Base-by-base conservation (phyloP, 768 basidiomycete genomes). In the Collybia nuda region DNA sequence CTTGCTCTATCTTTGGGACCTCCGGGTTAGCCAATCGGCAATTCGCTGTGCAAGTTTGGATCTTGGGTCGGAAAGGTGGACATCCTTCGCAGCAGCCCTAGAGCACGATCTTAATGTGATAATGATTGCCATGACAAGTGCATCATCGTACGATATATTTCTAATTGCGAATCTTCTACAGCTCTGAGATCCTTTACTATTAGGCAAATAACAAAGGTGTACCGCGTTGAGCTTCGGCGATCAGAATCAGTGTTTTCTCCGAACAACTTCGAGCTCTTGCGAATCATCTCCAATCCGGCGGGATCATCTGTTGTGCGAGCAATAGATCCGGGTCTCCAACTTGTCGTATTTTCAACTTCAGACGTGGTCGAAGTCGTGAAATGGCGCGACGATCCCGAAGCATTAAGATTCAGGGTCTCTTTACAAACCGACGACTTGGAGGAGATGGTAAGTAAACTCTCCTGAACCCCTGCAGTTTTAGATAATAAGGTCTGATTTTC, bases 1-100 rank as follows among this genome's bases (percentile, higher is more conserved):
- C 3, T 50, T 64, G 1, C 55, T 76, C 1, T 65, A 73, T 41
- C 56, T 81, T 0, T 79, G 76, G 70, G 76, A 80, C 55, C 56
- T 68, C 11, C 22, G 55, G 23, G 49, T 53, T 22, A 29, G 47
- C 50, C 46, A 24, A 46, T 39, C 54, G 48, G 23, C 52, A 51
- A 21, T 47, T 56, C 1, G 51, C 39, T 18, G 38, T 37, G 44
- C 32, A 22, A 5, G 32, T 15, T 23, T 36, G 14, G 11, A 22
- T 29, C 38, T 55, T 22, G 57, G 39, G 21, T 49, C 17, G 15
- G 44, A 47, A 44, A 57, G 51, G 22, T 64, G 55, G 61, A 49
- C 59, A 9, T 64, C 63, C 5, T 65, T 56, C 45, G 51, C 53
- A 9, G 58, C 60, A 19, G 45, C 52, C 6, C 43, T 64, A n/a